A percentile compares a stretch with the other conserved stretches of the same genome.
These are phyloP conservation scores for Sporothrix dimorphospora DNA, from an alignment of 2,329 filamentous ascomycete genomes.

Conservation along the genomic window DNA sequence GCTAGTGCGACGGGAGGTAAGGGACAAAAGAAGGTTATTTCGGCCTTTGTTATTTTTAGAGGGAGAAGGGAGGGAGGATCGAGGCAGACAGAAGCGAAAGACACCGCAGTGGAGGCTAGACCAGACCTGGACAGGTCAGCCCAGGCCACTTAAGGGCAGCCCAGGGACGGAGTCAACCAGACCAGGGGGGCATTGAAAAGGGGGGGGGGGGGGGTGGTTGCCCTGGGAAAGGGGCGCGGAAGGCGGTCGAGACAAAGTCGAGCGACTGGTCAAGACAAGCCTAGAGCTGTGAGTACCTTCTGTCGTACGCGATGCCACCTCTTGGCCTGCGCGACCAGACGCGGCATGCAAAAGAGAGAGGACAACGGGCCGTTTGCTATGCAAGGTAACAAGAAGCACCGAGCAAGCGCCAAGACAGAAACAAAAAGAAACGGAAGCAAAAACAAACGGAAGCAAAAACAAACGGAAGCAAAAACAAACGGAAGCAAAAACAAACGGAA, in stretches of 20 bases:
- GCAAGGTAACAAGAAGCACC: neutral
- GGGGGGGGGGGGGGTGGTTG: neutral
- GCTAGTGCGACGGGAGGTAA: slow-evolving; percentile 16
- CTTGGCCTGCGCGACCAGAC: neutral
- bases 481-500: neutral
- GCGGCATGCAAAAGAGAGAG: neutral
- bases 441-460: neutral
- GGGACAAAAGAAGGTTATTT: slow-evolving; percentile 20
- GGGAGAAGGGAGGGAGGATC: neutral
- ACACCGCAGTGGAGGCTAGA: neutral
- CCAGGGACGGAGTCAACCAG: neutral
- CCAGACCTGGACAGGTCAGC: neutral
- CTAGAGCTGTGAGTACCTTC: neutral
- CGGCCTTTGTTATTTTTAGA: slow-evolving; percentile 18
- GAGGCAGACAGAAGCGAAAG: neutral
- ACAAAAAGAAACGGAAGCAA: neutral
- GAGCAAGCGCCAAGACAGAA: neutral
- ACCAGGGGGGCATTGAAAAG: no score
- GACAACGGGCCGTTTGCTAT: slow-evolving; percentile 4
- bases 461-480: neutral
- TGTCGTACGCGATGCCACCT: slow-evolving; percentile 16
- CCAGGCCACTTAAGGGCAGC: neutral
- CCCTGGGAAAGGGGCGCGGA: neutral
- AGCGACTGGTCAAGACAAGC: neutral
- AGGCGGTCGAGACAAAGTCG: neutral